phyloP scores from a whole-genome alignment of 2,329 filamentous ascomycete genomes.

The Ascomycota sp. region DNA sequence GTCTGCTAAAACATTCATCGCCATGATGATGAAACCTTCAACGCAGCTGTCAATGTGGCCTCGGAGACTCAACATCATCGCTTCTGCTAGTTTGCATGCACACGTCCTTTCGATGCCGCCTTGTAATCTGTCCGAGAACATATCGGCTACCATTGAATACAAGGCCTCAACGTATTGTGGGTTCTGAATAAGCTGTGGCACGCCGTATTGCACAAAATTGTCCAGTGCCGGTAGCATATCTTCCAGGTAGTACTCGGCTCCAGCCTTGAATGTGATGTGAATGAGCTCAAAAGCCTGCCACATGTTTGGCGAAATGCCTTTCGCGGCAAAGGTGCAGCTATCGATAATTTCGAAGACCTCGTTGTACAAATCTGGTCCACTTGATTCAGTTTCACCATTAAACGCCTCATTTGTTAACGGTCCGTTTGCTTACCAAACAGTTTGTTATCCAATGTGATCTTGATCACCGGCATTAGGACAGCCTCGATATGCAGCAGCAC shows the following conservation, averaged over 20 bases:
- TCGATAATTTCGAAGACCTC: slow-evolving; percentile 98
- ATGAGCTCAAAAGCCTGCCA: slow-evolving; percentile 97
- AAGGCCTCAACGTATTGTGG: slow-evolving; percentile 74
- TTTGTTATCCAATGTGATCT: slow-evolving; percentile 91
- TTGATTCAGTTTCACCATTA: slow-evolving; percentile 1
- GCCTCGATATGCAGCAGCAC: slow-evolving; percentile 87
- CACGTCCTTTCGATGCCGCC: slow-evolving; percentile 89
- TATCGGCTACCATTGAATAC: slow-evolving; percentile 83
- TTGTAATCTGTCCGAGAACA: slow-evolving; percentile 83
- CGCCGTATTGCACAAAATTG: slow-evolving; percentile 92
- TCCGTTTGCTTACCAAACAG: slow-evolving; percentile 46
- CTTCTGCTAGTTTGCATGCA: slow-evolving; percentile 91
- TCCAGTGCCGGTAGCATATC: slow-evolving; percentile 97
- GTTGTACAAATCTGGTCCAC: slow-evolving; percentile 68
- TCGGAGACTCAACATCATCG: slow-evolving; percentile 87
- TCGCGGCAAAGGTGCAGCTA: slow-evolving; percentile 95
- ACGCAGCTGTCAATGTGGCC: slow-evolving; percentile 78
- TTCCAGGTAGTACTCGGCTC: slow-evolving; percentile 90
- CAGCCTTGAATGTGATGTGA: slow-evolving; percentile 90
- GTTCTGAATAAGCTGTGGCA: slow-evolving; percentile 59
- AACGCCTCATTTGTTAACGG: background rate
- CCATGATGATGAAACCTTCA: slow-evolving; percentile 70
- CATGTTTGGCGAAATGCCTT: slow-evolving; percentile 89
- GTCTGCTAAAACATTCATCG: slow-evolving; percentile 61
- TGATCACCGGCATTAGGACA: slow-evolving; percentile 92